Conservation (phyloP, 2,329 filamentous ascomycete species). For the Hypoxylon sp. region DNA sequence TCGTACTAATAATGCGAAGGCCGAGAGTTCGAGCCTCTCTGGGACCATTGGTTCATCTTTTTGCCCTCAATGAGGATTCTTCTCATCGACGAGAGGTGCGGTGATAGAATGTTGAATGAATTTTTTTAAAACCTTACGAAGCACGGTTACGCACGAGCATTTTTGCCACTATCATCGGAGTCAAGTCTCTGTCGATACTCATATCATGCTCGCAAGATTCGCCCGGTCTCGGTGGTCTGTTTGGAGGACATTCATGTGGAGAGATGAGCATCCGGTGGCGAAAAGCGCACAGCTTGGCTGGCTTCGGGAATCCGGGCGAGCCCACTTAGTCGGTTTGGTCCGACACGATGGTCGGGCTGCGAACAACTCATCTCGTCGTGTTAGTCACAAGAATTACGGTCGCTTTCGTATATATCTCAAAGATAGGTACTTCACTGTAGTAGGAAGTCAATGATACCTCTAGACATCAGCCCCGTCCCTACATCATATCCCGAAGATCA, state of each 20-base stretch:
- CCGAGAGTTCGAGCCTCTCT: constrained; percentile 37
- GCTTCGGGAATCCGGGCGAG: neutral
- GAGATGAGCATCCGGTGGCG: neutral
- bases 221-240: neutral
- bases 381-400: neutral
- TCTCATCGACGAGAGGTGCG: neutral
- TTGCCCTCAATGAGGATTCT: neutral
- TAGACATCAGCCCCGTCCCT: neutral
- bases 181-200: neutral
- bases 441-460: neutral
- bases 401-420: neutral
- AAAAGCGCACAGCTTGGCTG: neutral
- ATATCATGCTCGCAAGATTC: neutral
- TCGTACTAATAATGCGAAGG: constrained; percentile 43
- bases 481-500: neutral
- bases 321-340: neutral
- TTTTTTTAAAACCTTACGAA: neutral
- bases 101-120: neutral
- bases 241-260: neutral
- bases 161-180: neutral
- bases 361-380: neutral
- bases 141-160: neutral
- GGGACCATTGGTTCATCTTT: constrained; percentile 29
- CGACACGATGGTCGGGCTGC: neutral
- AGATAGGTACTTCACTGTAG: neutral